Conservation (phyloP, 1,284 basidiomycete species). For the Phlebopus sp. region DNA sequence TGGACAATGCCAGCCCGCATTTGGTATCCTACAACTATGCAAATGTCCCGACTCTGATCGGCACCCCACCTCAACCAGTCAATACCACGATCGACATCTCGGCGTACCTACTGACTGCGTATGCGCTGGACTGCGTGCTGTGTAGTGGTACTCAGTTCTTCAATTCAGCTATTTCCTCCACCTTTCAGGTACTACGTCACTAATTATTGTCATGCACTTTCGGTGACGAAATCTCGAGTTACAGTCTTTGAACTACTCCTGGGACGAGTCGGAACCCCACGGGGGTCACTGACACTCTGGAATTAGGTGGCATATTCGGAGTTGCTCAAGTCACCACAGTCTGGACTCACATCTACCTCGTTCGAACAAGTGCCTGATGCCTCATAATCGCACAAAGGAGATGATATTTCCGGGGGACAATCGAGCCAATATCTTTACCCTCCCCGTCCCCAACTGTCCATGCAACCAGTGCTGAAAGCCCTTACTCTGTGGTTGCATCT, state of each 20-base stretch:
- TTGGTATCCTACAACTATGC: constrained; percentile 11
- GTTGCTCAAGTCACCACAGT: too few species aligned
- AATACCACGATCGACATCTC: constrained; percentile 24
- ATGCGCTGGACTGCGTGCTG: constrained; percentile 24
- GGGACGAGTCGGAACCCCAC: constrained; percentile 14
- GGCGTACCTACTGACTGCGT: constrained; percentile 13
- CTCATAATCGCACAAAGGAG: too few species aligned
- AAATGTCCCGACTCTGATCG: constrained; percentile 20
- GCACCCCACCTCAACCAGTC: constrained; percentile 26
- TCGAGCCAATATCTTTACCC: too few species aligned
- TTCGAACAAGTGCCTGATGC: too few species aligned
- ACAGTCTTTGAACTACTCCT: constrained; percentile 19
- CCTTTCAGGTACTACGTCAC: constrained; percentile 22
- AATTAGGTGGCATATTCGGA: constrained; percentile 25
- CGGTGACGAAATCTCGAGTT: not conserved
- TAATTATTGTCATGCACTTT: not conserved
- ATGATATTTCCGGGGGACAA: too few species aligned
- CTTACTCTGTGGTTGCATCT: constrained; percentile 10
- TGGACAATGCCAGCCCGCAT: too few species aligned
- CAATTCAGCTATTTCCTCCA: constrained; percentile 25
- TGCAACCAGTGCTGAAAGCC: too few species aligned
- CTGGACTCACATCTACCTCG: too few species aligned
- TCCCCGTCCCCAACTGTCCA: too few species aligned
- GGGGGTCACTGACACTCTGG: constrained; percentile 16
- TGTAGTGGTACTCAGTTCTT: constrained; percentile 23